These are phyloP conservation scores for Umbelopsis sp. DNA, from an alignment of 192 early-diverging fungal genomes.

Conservation along the genomic window DNA sequence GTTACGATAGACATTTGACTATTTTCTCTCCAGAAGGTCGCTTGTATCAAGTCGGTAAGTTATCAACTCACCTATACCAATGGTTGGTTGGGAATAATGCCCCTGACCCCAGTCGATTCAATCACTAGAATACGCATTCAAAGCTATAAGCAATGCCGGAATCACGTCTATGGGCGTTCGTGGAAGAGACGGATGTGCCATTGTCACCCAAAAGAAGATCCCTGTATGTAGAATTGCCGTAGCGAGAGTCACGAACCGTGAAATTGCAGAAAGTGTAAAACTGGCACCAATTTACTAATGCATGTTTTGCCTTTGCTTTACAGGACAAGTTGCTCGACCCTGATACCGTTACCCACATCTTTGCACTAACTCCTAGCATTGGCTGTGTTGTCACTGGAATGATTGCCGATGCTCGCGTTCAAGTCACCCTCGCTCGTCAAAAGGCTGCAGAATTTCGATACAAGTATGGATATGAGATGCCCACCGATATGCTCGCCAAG, in stretches of 20 bases:
- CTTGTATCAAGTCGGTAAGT: constrained; percentile 97
- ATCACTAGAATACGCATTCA: constrained; percentile 96
- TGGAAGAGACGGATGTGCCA: constrained; percentile 93
- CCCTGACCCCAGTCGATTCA: too few relatives aligned
- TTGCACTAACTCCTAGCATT: constrained; percentile 88
- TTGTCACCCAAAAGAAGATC: constrained; percentile 98
- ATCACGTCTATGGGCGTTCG: constrained; percentile 95
- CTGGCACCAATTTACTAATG: background rate
- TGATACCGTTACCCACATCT: constrained; percentile 90
- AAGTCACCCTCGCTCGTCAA: constrained; percentile 88
- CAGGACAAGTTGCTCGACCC: constrained; percentile 97
- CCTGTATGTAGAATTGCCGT: constrained; percentile 51
- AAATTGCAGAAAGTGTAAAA: too few relatives aligned
- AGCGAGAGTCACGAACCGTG: too few relatives aligned
- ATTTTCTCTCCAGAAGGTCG: constrained; percentile 99
- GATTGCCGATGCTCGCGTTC: constrained; percentile 91
- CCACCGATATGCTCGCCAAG: constrained; percentile 95
- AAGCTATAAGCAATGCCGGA: constrained; percentile 98
- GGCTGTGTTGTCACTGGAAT: constrained; percentile 99
- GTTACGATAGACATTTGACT: constrained; percentile 99
- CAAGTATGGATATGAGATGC: constrained; percentile 98
- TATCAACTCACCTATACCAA: too few relatives aligned
- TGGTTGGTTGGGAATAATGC: too few relatives aligned
- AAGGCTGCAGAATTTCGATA: constrained; percentile 99
- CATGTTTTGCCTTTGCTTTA: background rate